These are phyloP conservation scores for Morella rubra DNA, from an alignment of 306 rosid genomes.

Conservation along the genomic window DNA sequence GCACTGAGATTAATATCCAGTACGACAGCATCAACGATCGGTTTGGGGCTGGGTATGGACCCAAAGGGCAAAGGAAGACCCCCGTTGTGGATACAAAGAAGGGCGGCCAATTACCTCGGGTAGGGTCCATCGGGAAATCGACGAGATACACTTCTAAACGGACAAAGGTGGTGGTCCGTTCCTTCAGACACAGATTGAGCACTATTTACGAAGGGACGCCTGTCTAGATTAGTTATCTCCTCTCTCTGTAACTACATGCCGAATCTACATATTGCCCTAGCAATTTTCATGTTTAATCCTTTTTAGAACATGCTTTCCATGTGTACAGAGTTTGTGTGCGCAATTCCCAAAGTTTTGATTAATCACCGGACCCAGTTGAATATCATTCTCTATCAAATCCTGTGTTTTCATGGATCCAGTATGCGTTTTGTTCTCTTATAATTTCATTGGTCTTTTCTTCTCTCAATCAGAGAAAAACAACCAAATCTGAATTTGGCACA, in stretches of 20 bases:
- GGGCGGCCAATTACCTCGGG: slow-evolving; percentile 1
- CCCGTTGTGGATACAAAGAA: background rate
- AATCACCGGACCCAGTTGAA: background rate
- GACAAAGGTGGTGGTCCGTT: slow-evolving; percentile 40
- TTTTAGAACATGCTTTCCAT: background rate
- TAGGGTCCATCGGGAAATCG: slow-evolving; percentile 36
- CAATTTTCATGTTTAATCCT: background rate
- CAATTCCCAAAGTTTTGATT: background rate
- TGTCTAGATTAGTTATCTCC: background rate
- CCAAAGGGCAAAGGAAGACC: background rate
- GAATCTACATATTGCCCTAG: background rate
- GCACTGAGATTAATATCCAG: background rate
- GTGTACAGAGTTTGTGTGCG: background rate
- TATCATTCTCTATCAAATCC: too few relatives aligned
- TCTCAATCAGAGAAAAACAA: too few relatives aligned
- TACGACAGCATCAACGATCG: background rate
- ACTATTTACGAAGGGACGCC: slow-evolving; percentile 49
- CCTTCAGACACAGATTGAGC: slow-evolving; percentile 37
- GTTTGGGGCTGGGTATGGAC: background rate
- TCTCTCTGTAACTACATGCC: background rate
- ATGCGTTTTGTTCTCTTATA: too few relatives aligned
- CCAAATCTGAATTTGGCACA: too few relatives aligned
- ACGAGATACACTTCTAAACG: slow-evolving; percentile 34
- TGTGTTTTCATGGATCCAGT: too few relatives aligned
- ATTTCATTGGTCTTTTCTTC: too few relatives aligned